Evolutionary conservation across 257 asterid species (phyloP), one percentile per base, ranked within the genome.

Genomic region (Penstemon newberryi): DNA sequence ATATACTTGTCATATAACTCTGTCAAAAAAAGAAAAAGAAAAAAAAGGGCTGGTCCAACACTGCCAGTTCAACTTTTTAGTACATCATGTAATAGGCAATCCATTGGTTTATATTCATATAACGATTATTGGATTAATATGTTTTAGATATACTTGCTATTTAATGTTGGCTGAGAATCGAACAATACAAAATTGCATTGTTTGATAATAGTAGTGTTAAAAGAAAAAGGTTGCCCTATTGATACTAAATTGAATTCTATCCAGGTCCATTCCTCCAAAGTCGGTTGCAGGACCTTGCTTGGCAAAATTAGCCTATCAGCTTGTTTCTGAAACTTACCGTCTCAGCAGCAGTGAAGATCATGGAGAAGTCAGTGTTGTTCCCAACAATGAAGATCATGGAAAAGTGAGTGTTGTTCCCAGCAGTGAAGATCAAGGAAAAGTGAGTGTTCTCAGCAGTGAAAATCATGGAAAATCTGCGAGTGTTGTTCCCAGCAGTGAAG

Each of bases 191-290:
- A 25, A 25, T 25, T 25, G 33, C 33, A 25, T 25, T 0, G 33
- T 25, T 25, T 25, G 33, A 1, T 25, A 25, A 25, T 25, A 25
- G 33, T 25, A 25, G 33, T 25, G 1, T 25, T 25, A 25, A 25
- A 25, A 25, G 1, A 25, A 25, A 25, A 25, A 2, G 33, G 33
- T 25, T 25, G 36, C 7, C 60, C 8, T 9, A 8, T 50, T 65
- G 56, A 76, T 45, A 47, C 57, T 19, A 37, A n/a, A 7, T 40
- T 5, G 4, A 51, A 70, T 56, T 58, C 61, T 77, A 25, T 65
- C 5, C 66, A 82, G 91, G 78, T 74, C 58, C 70, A 62, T 63
- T 43, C 80, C 87, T 13, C 76, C 57, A n/a, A 76, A 72, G 71
- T 57, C 79, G 13, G 50, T 84, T 36, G 70, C 71, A 15, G 87